These are phyloP conservation scores for Fusarium luffae DNA, from an alignment of 2,329 filamentous ascomycete species.

Conservation along the genomic window DNA sequence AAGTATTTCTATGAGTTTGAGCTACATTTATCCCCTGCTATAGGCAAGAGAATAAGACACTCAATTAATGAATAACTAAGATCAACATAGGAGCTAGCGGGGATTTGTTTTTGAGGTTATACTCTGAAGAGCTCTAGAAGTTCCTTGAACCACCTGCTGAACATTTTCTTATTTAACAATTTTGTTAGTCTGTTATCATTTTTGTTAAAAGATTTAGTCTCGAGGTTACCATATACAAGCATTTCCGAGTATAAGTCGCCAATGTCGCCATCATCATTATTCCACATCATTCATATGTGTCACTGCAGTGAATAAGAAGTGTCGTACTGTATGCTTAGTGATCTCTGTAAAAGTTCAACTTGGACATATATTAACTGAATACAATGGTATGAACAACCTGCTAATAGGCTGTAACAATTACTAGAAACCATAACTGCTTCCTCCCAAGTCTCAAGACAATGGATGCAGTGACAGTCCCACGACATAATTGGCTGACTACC, in stretches of 20 bases:
- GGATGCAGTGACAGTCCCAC: neutral
- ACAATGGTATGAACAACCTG: neutral
- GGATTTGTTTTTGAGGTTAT: neutral
- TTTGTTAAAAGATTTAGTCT: neutral
- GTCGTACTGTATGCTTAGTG: neutral
- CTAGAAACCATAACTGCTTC: neutral
- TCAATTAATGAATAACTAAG: neutral
- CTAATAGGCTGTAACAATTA: neutral
- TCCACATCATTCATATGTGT: neutral
- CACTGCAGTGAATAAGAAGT: neutral
- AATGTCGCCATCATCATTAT: neutral
- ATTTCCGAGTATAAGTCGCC: neutral
- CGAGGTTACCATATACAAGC: neutral
- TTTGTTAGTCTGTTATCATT: neutral
- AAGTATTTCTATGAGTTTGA: neutral
- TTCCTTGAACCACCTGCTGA: neutral
- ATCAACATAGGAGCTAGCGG: neutral
- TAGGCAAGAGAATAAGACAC: neutral
- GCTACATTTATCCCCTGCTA: neutral
- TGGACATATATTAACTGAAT: neutral
- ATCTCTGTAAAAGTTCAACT: neutral
- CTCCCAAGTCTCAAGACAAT: neutral
- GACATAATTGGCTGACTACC: neutral
- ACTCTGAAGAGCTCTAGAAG: neutral
- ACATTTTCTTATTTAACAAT: neutral